Evolutionary conservation across 441 rosid species (phyloP), one percentile per base, ranked within the genome.

Genomic region (Capsella rubella): DNA sequence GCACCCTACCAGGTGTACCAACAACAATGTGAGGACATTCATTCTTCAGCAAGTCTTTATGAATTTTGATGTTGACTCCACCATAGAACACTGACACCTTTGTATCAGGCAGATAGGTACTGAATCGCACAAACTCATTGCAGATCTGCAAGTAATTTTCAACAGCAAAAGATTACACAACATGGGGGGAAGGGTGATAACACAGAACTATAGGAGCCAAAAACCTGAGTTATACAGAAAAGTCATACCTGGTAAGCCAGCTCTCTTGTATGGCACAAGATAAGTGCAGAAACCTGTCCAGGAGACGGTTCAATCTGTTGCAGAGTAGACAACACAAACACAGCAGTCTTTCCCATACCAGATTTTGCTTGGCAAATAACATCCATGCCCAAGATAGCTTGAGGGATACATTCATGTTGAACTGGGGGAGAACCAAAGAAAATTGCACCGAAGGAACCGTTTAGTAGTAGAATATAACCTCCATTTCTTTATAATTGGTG

Each of bases 291-390:
- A 75, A 93, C 99, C 86, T 95, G 98, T 12, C 99, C 99, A 14
- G 92, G 82, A 60, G 87, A 82, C 0, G 97, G 97, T 51, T 95
- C 99, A 51, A 93, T 95, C 78, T 95, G 99, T 81, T 95, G 99
- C 12, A 93, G 84, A 43, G 94, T 77, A 6, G 99, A 95, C 8
- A 95, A 81, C 31, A 95, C 97, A 83, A 95, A 95, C 53, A 93
- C 98, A 42, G 97, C 99, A 51, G 97, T 95, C 86, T 95, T 93
- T 16, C 99, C 99, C 99, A 95, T 95, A 46, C 99, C 99, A 53
- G 98, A 95, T 79, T 95, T 95, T 14, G 99, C 98, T 93, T 95
- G 98, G 79, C 98, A 95, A 71, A 95, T 90, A 79, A 95, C 98
- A 69, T 95, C 97, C 99, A 93, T 93, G 21, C 99, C 99, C 83